phyloP scores from a whole-genome alignment of 495 filamentous ascomycete genomes.

The Trichocladium antarcticum region DNA sequence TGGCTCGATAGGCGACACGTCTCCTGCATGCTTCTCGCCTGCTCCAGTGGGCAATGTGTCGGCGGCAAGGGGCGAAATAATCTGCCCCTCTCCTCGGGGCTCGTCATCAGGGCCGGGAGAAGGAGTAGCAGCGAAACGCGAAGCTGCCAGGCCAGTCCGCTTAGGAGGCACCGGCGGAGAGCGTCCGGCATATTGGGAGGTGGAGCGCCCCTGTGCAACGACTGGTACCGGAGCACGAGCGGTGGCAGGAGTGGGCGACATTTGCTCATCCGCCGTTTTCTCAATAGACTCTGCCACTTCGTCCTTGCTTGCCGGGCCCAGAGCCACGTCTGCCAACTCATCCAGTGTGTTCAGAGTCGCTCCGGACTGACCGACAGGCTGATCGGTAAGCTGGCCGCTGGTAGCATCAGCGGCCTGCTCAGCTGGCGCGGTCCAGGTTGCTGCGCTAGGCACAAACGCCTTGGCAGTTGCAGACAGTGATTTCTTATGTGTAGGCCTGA shows the following conservation, averaged over 20 bases:
- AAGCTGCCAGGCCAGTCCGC: constrained; percentile 26
- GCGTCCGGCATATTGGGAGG: constrained; percentile 33
- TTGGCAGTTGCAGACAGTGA: constrained; percentile 58
- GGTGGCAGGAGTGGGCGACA: neutral
- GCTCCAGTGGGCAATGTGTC: constrained; percentile 9
- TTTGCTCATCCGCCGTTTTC: constrained; percentile 6
- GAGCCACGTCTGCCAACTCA: neutral
- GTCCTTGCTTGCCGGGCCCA: neutral
- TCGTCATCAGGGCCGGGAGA: constrained; percentile 13
- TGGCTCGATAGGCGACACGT: constrained; percentile 30
- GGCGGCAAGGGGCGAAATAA: neutral
- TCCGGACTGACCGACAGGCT: constrained; percentile 26
- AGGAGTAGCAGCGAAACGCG: constrained; percentile 21
- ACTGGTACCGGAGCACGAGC: constrained; percentile 3
- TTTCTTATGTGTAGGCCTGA: constrained; percentile 39
- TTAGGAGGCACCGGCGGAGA: constrained; percentile 27
- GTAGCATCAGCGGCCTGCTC: constrained; percentile 30
- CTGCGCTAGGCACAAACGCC: constrained; percentile 51
- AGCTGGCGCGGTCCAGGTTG: constrained; percentile 31
- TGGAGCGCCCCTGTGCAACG: constrained; percentile 26
- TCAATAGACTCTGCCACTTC: constrained; percentile 11
- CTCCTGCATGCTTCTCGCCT: neutral
- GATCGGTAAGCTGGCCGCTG: constrained; percentile 19
- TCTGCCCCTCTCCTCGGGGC: constrained; percentile 9
- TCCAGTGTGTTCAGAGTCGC: constrained; percentile 19